These are phyloP conservation scores for Oxytropis ochrocephala DNA, from an alignment of 306 rosid species.

Conservation along the genomic window DNA sequence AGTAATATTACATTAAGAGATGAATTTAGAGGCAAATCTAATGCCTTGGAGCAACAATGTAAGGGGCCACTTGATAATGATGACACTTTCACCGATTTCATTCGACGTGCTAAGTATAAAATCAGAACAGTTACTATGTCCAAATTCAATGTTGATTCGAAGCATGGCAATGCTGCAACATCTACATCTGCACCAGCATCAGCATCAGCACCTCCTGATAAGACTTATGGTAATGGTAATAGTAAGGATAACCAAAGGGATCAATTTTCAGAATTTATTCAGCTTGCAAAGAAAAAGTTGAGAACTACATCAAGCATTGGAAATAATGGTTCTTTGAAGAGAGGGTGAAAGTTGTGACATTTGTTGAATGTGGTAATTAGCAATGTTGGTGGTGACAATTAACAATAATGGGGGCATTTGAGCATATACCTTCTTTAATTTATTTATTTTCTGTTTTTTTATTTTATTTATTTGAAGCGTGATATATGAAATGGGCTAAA, in stretches of 20 bases:
- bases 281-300: constrained; percentile 28
- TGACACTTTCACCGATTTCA: constrained; percentile 30
- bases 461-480: no score
- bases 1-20: not conserved
- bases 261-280: constrained; percentile 40
- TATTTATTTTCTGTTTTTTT: no score
- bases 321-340: constrained; percentile 16
- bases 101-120: constrained; percentile 12
- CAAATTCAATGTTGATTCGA: not conserved
- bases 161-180: not conserved
- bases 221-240: not conserved
- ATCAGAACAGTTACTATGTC: constrained; percentile 14
- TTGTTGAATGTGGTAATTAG: no score
- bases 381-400: no score
- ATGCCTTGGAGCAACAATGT: no score
- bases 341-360: not conserved
- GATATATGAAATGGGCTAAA: no score
- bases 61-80: constrained; percentile 6
- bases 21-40: not conserved
- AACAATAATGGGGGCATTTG: no score
- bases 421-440: no score
- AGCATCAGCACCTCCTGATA: not conserved
- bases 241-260: constrained; percentile 18
- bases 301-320: constrained; percentile 28
- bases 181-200: not conserved